phyloP scores from a whole-genome alignment of 208 protist species.

The Leishmania tropica region DNA sequence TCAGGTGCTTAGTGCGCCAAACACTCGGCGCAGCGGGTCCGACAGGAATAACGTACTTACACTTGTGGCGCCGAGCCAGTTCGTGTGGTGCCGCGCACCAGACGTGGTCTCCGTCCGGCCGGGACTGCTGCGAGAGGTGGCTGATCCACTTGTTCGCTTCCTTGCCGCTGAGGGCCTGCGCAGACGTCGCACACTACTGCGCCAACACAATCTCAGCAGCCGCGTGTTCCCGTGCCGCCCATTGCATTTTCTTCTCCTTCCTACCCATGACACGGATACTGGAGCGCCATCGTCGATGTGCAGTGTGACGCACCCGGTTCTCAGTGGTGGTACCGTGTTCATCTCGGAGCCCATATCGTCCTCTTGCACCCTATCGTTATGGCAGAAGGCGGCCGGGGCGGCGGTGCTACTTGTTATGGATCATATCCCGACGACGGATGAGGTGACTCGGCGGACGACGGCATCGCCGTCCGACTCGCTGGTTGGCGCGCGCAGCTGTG shows the following conservation, averaged over 20 bases:
- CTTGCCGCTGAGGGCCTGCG: conserved; percentile 11
- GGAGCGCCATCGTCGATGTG: background rate
- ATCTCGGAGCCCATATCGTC: conserved; percentile 52
- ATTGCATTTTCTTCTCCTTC: conserved; percentile 22
- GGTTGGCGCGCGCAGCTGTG: conserved; percentile 15
- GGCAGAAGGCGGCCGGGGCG: conserved; percentile 13
- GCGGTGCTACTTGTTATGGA: conserved; percentile 14
- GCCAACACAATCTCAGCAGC: conserved; percentile 9
- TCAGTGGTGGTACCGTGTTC: conserved; percentile 12
- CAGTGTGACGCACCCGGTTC: conserved; percentile 10
- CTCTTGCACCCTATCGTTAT: conserved; percentile 49
- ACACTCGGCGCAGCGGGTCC: background rate
- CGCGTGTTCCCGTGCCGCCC: conserved; percentile 23
- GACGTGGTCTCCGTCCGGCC: conserved; percentile 17
- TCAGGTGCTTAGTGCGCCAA: conserved; percentile 9
- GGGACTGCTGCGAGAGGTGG: conserved; percentile 8
- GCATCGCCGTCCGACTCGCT: conserved; percentile 12
- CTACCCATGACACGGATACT: background rate
- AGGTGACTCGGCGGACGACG: background rate
- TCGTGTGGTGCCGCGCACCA: conserved; percentile 17
- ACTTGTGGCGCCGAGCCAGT: conserved; percentile 22
- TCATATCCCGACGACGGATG: conserved; percentile 23
- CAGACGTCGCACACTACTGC: conserved; percentile 17
- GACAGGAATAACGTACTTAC: conserved; percentile 17
- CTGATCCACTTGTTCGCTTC: conserved; percentile 16